These are phyloP conservation scores for Draba incana DNA, from an alignment of 345 rosid species.

Conservation along the genomic window DNA sequence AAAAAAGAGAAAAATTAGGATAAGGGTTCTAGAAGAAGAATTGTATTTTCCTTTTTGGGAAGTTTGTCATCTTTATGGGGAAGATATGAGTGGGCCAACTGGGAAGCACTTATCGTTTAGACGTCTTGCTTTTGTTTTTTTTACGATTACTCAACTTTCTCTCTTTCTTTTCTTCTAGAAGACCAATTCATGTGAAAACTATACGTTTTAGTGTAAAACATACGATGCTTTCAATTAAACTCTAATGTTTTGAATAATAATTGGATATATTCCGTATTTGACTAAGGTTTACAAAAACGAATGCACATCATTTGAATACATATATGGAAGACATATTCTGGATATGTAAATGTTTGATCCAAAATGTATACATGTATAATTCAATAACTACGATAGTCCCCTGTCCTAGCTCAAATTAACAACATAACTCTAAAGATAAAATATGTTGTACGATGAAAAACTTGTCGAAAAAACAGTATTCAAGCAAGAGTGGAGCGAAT, in stretches of 20 bases:
- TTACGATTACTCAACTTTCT: conserved; percentile 25
- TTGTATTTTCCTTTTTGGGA: conserved; percentile 13
- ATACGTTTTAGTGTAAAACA: background rate
- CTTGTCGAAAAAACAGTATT: no score
- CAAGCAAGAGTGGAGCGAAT: no score
- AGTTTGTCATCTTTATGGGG: conserved; percentile 22
- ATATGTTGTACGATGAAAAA: no score
- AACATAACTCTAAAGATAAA: no score
- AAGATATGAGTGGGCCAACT: conserved; percentile 36
- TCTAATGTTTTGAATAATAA: background rate
- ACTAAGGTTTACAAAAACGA: no score
- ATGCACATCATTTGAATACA: no score
- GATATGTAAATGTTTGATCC: no score
- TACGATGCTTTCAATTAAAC: background rate
- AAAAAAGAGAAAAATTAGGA: conserved; percentile 16
- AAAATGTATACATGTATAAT: no score
- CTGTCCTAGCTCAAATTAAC: no score
- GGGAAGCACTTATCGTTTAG: conserved; percentile 33
- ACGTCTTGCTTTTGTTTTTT: conserved; percentile 27
- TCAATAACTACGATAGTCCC: no score
- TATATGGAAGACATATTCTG: no score
- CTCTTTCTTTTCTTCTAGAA: conserved; percentile 31
- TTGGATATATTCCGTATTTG: background rate
- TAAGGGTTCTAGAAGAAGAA: conserved; percentile 38
- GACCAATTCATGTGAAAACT: background rate